Base-by-base conservation (phyloP, 2,329 filamentous ascomycete genomes). In the Trichoderma sp. region DNA sequence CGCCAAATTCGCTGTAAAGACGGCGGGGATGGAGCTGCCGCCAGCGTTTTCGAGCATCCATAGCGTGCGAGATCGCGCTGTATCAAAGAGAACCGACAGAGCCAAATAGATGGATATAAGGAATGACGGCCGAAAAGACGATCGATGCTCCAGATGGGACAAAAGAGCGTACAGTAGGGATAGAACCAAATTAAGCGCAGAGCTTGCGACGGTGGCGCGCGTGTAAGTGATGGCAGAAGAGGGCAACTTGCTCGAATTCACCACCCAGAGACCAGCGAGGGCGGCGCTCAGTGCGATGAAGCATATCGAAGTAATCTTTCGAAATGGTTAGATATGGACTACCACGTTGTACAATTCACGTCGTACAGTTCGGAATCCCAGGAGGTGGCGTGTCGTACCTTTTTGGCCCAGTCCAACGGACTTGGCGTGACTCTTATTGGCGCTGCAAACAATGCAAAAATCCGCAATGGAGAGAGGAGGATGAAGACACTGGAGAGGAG, bases 61-160 rank as follows among this genome's bases (percentile, higher is more conserved):
- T 29, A 72, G n/a, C 1, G 72, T 73, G 49, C 72, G 72, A 13
- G 69, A 62, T 35, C 72, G 72, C 29, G 72, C 72, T n/a, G 53
- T 58, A 37, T 73, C 72, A 35, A 73, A 64, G 21, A 73, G 56
- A 19, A 71, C 58, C 13, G 72, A 71, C 35, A 72, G 47, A 0
- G 58, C 70, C 13, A 73, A 64, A 33, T 72, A 73, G 1, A 69
- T 58, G 24, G 70, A 72, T 5, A 73, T 57, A 13, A 73, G 35
- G 16, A 71, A 70, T 2, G 72, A 73, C 2, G 71, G 72, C 6
- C 72, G 71, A 16, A 73, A 53, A 5, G 69, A 71, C 7, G 56
- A 56, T 24, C 68, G 64, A 56, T 70, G 68, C 37, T 70, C 63
- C n/a, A 70, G 37, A 13, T 19, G 24, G 19, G 68, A 70, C 43